Base-by-base conservation (phyloP, 2,329 filamentous ascomycete species). In the Neophaeococcomyces mojaviensis region DNA sequence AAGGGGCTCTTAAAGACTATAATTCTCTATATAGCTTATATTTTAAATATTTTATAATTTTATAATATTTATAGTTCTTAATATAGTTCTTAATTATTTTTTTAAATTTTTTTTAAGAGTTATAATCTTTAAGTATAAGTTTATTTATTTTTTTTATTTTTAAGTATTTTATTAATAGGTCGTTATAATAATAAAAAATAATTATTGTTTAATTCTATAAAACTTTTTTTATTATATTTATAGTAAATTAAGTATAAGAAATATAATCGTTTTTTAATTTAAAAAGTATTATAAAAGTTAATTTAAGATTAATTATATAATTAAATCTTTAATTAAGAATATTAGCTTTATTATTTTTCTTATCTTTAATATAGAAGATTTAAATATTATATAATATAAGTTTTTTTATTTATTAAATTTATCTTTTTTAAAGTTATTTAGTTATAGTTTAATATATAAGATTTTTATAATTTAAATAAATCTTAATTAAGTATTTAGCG, bases 391-490 rank as follows among this genome's bases (percentile, higher is more conserved):
- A 49, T 39, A 39, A n/a, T 40, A 20, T 13, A 6, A 52, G 19
- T 12, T 15, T 33, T 41, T 48, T 37, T 9, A 30, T 32, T 41
- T 44, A 41, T 31, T 22, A 9, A 24, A 49, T 40, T 44, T 49
- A 36, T 35, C 33, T 22, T 39, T 39, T 43, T 31, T 52, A 44
- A 28, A 47, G 31, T 22, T 46, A 16, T 34, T 55, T 49, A 22
- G 37, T 40, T 13, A 36, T 45, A 16, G 35, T 55, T 31, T 48
- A 56, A 37, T 55, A 49, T 16, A 44, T 13, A 35, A 55, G 33
- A 22, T 49, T 56, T 19, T 49, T 50, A 46, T 54, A 47, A 38
- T 55, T 22, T 15, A 18, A 41, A 24, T 49, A 51, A 6, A 57
- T 31, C 26, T 55, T 44, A 19, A 57, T 26, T 19, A 19, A 32